Conservation (phyloP, 306 rosid species). For the Elaeagnus macrophylla region DNA sequence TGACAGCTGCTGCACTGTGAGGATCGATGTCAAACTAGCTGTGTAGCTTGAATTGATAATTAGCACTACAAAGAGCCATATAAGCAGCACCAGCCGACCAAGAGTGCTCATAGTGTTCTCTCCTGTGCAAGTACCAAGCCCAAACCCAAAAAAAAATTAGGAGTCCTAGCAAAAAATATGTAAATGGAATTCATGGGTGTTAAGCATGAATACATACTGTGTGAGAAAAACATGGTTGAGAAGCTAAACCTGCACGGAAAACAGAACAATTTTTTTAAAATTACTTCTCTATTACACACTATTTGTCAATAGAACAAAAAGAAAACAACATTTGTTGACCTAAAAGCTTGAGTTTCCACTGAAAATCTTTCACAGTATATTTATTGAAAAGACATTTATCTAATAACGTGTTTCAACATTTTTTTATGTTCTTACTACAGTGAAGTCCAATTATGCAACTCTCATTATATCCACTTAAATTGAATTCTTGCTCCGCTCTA, state of each 20-base stretch:
- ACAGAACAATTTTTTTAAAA: background rate
- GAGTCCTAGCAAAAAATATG: background rate
- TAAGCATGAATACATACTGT: conserved; percentile 40
- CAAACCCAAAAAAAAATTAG: conserved; percentile 14
- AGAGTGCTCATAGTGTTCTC: conserved; percentile 71
- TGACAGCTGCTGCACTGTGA: conserved; percentile 63
- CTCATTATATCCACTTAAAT: no score
- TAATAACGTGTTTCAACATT: no score
- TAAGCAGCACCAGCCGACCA: conserved; percentile 67
- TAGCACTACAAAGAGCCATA: conserved; percentile 87
- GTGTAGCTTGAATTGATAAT: conserved; percentile 90
- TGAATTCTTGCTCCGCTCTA: no score
- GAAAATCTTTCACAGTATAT: no score
- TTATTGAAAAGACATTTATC: no score
- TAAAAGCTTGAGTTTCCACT: no score
- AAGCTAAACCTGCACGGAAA: conserved; percentile 74
- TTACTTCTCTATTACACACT: no score
- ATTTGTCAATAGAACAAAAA: no score
- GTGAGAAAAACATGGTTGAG: conserved; percentile 90
- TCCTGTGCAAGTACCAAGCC: conserved; percentile 35
- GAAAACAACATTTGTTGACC: no score
- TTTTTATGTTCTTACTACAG: no score
- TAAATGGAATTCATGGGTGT: conserved; percentile 4
- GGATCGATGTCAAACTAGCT: conserved; percentile 91
- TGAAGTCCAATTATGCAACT: no score